phyloP scores from a whole-genome alignment of 2,329 filamentous ascomycete species.

The Sarocladiaceae sp. region DNA sequence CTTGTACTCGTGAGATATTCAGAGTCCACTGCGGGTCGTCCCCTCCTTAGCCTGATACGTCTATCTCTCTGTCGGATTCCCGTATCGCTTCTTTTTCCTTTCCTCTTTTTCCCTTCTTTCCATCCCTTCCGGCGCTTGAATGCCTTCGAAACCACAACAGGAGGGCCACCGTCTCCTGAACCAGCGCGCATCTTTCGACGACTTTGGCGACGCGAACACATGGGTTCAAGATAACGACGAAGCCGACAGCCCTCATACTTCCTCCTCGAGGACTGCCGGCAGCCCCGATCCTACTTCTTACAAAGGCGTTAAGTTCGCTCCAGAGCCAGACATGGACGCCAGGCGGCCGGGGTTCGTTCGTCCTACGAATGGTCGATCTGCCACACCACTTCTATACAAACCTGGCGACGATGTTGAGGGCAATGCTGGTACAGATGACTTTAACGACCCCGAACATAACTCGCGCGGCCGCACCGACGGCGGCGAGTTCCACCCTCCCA shows the following conservation, averaged over 20 bases:
- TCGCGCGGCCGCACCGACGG: constrained; percentile 20
- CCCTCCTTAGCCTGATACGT: constrained; percentile 1
- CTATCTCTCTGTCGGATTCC: background rate
- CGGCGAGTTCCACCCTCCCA: constrained; percentile 19
- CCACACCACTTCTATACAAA: constrained; percentile 36
- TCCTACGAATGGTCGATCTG: constrained; percentile 41
- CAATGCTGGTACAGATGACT: constrained; percentile 14
- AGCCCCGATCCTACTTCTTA: background rate
- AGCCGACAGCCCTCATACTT: constrained; percentile 6
- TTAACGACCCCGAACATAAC: constrained; percentile 20
- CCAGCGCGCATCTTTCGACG: constrained; percentile 5
- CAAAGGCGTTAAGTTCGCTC: background rate
- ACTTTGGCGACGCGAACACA: background rate
- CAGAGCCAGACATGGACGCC: constrained; percentile 4
- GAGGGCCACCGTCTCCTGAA: constrained; percentile 8
- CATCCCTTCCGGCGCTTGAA: constrained; percentile 1
- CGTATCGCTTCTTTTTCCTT: background rate
- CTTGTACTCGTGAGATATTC: background rate
- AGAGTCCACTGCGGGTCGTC: constrained; percentile 9
- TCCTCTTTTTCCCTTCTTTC: background rate
- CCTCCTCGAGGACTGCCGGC: constrained; percentile 7
- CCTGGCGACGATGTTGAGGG: constrained; percentile 23
- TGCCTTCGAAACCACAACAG: constrained; percentile 7
- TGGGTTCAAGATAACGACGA: background rate
- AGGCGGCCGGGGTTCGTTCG: constrained; percentile 41